Evolutionary conservation across 2,329 filamentous ascomycete genomes (phyloP).

Genomic region (Aureobasidium sp.): DNA sequence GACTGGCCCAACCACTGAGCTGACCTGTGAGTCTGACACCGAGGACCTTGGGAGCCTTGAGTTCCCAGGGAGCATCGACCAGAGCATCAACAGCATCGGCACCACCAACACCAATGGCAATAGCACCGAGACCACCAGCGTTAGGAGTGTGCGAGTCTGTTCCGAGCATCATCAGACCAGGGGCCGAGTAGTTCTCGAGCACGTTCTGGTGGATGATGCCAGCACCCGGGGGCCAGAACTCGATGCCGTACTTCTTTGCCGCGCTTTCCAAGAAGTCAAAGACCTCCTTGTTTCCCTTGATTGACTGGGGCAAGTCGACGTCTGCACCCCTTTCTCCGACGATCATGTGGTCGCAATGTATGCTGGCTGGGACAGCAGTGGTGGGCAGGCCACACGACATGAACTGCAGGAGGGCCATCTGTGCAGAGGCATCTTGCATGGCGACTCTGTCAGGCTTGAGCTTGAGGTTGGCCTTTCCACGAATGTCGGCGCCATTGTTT

Average conservation of each 20-base stretch:
- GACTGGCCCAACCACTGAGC: constrained; percentile 82
- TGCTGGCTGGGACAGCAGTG: constrained; percentile 90
- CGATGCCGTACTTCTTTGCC: constrained; percentile 81
- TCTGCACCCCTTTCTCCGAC: constrained; percentile 87
- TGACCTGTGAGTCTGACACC: constrained; percentile 77
- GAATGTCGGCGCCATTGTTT: constrained; percentile 72
- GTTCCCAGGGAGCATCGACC: constrained; percentile 92
- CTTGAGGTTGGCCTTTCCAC: constrained; percentile 86
- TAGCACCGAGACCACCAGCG: constrained; percentile 85
- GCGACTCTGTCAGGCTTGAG: constrained; percentile 95
- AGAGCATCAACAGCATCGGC: constrained; percentile 95
- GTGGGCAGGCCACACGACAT: constrained; percentile 89
- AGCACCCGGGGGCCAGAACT: constrained; percentile 90
- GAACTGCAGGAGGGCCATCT: constrained; percentile 98
- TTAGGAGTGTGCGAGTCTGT: constrained; percentile 98
- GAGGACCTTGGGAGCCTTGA: constrained; percentile 86
- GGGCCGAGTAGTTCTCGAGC: constrained; percentile 94
- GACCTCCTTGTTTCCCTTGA: constrained; percentile 89
- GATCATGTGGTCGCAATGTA: constrained; percentile 99
- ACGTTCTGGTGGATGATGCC: constrained; percentile 98
- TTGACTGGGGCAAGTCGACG: constrained; percentile 73
- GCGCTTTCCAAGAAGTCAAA: constrained; percentile 96
- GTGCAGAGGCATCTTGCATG: constrained; percentile 97
- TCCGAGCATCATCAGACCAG: constrained; percentile 96
- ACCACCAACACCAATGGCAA: constrained; percentile 94